Percentiles rank a stretch among this genome's conserved stretches.
Evolutionary conservation across 768 basidiomycete species (phyloP).

Genomic region (Boletus pseudopeckii): DNA sequence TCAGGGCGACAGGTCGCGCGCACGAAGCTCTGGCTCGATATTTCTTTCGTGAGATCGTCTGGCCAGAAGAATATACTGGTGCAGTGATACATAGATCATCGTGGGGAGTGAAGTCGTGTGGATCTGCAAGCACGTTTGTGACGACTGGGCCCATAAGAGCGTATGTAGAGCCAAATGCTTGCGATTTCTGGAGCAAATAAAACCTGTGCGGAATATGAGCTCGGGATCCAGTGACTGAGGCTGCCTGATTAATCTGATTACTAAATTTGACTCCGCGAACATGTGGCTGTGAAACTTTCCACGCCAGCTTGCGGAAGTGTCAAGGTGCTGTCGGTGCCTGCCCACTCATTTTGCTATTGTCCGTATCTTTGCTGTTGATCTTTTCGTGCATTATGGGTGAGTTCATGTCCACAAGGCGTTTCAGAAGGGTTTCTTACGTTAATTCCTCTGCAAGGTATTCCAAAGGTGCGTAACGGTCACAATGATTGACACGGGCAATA

Average conservation of each 20-base stretch:
- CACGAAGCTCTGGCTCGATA: background rate
- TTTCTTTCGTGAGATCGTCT: background rate
- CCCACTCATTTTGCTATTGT: background rate
- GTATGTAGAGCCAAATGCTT: background rate
- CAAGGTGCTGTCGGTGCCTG: background rate
- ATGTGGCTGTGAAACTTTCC: slow-evolving; percentile 16
- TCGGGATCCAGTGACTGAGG: background rate
- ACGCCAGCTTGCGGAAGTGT: background rate
- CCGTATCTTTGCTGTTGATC: slow-evolving; percentile 6
- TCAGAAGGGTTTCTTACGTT: background rate
- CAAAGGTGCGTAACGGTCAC: slow-evolving; percentile 47
- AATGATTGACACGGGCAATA: slow-evolving; percentile 1
- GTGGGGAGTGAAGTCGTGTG: background rate
- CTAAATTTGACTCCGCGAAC: background rate
- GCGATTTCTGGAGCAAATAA: background rate
- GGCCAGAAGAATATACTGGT: background rate
- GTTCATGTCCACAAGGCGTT: background rate
- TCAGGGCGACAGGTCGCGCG: background rate
- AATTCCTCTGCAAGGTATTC: slow-evolving; percentile 44
- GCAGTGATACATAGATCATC: background rate
- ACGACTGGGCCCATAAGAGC: background rate
- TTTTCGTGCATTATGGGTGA: slow-evolving; percentile 22
- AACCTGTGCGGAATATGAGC: background rate
- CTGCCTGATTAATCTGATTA: too few relatives aligned
- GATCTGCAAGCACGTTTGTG: background rate